Evolutionary conservation across 352 stramenopile species (phyloP).

Genomic region (Phytopythium delawarense): DNA sequence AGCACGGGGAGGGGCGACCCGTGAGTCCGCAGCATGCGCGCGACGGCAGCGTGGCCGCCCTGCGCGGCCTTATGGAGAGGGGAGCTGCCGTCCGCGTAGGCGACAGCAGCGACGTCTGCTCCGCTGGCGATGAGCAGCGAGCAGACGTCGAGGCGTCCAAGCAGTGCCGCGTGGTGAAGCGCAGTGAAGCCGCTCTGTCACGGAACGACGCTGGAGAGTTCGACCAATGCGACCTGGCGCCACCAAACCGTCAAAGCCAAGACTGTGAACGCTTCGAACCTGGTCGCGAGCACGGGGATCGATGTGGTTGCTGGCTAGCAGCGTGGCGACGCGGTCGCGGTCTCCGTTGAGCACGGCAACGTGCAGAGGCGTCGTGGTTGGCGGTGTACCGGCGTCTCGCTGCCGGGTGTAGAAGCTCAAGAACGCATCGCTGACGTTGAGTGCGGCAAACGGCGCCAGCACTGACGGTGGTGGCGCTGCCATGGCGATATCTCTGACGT

Average conservation of each 20-base stretch:
- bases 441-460: not conserved
- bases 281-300: slow-evolving; percentile 15
- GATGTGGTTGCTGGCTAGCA: slow-evolving; percentile 12
- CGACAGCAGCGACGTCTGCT: slow-evolving; percentile 14
- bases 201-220: not conserved
- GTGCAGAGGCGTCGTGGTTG: slow-evolving; percentile 27
- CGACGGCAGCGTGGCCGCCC: slow-evolving; percentile 15
- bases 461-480: not conserved
- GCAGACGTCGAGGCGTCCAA: slow-evolving; percentile 24
- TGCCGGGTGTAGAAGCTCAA: slow-evolving; percentile 26
- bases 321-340: slow-evolving; percentile 6
- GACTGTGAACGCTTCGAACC: slow-evolving; percentile 11
- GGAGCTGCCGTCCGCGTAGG: slow-evolving; percentile 12
- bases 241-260: not conserved
- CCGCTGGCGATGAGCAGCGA: slow-evolving; percentile 19
- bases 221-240: not conserved
- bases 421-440: slow-evolving; percentile 27
- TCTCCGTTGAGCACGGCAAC: slow-evolving; percentile 27
- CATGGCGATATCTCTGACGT: not conserved
- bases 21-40: slow-evolving; percentile 21
- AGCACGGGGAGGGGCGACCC: slow-evolving; percentile 11
- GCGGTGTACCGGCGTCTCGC: slow-evolving; percentile 11
- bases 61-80: slow-evolving; percentile 42
- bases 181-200: slow-evolving; percentile 22
- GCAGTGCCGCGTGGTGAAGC: slow-evolving; percentile 33